Percentiles rank a stretch among this genome's conserved stretches.
phyloP scores from a whole-genome alignment of 1,139 yeast genomes.

The Saccharomyces hybrid region DNA sequence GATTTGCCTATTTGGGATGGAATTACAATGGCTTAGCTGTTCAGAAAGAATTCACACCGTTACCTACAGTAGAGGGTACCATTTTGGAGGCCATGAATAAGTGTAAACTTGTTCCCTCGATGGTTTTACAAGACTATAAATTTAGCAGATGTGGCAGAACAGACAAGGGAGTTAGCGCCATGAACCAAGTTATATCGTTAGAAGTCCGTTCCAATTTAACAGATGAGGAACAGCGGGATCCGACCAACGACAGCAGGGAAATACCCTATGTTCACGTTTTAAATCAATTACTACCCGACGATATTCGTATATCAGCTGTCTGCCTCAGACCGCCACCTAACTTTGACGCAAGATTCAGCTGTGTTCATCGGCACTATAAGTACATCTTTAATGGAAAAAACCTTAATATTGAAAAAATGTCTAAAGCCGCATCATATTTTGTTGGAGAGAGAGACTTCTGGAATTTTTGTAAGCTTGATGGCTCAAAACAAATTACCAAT shows the following conservation, averaged over 20 bases:
- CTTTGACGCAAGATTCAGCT: slow-evolving; percentile 91
- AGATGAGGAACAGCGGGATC: slow-evolving; percentile 48
- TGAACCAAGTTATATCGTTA: slow-evolving; percentile 87
- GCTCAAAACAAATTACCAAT: slow-evolving; percentile 83
- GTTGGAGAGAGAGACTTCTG: slow-evolving; percentile 85
- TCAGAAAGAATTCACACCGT: slow-evolving; percentile 65
- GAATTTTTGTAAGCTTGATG: slow-evolving; percentile 90
- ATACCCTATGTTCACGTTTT: slow-evolving; percentile 68
- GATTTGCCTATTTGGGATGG: slow-evolving; percentile 90
- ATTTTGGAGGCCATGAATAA: slow-evolving; percentile 63
- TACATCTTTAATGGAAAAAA: slow-evolving; percentile 56
- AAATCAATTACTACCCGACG: slow-evolving; percentile 72
- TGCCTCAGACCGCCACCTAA: slow-evolving; percentile 73
- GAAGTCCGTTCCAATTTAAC: slow-evolving; percentile 62
- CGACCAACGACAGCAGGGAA: slow-evolving; percentile 54
- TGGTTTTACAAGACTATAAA: slow-evolving; percentile 51
- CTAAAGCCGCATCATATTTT: slow-evolving; percentile 55
- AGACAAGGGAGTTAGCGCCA: slow-evolving; percentile 93
- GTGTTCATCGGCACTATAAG: slow-evolving; percentile 73
- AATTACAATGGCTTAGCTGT: slow-evolving; percentile 83
- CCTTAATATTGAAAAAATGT: slow-evolving; percentile 62
- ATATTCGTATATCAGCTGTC: slow-evolving; percentile 74
- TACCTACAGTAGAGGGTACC: slow-evolving; percentile 82
- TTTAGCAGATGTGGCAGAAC: slow-evolving; percentile 96
- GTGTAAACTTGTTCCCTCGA: slow-evolving; percentile 57